Base-by-base conservation (phyloP, 1,139 yeast species). In the Suhomyces kunorum region DNA sequence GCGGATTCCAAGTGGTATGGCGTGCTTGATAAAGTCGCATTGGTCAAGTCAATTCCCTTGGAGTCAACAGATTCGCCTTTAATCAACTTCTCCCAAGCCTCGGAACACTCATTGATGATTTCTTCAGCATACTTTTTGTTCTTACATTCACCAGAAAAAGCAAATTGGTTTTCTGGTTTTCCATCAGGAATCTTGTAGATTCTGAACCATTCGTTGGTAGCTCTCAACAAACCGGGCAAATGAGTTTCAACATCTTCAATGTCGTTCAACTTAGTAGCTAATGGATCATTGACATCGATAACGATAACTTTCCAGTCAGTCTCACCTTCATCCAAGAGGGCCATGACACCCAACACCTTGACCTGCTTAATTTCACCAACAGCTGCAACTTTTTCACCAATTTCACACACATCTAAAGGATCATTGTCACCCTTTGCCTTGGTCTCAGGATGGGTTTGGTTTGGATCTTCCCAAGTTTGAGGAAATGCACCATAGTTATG, bases 401-500 rank as follows among this genome's bases (percentile, higher is more conserved):
- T 88, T 63, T 92, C 98, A 66, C 97, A 86, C 40, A 92, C 94
- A 65, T 92, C 98, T 53, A 92, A 74, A 16, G 98, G 98, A 68
- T 92, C 98, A 59, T 89, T 87, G 68, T 92, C 98, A 50, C 98
- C 98, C 56, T 74, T 77, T 45, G 82, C 77, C 49, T 56, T 53
- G 35, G 65, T 56, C 40, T 58, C 63, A 9, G 56, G 59, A 48
- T 60, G 64, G 38, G 60, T 46, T 49, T 59, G 66, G 58, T 68
- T 70, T 42, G 81, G 81, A 52, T 78, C 81, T 60, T 92, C 98
- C 98, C 98, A 92, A 19, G 98, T 92, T 70, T 90, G 98, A 34
- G 98, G 97, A 64, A 92, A 78, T n/a, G 98, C 97, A 48, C 98
- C 98, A 63, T 90, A 90, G 69, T 90, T 90, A 69, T 87, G 95